These are phyloP conservation scores for Herpotrichia juniperi DNA, from an alignment of 2,329 filamentous ascomycete genomes.

Conservation along the genomic window DNA sequence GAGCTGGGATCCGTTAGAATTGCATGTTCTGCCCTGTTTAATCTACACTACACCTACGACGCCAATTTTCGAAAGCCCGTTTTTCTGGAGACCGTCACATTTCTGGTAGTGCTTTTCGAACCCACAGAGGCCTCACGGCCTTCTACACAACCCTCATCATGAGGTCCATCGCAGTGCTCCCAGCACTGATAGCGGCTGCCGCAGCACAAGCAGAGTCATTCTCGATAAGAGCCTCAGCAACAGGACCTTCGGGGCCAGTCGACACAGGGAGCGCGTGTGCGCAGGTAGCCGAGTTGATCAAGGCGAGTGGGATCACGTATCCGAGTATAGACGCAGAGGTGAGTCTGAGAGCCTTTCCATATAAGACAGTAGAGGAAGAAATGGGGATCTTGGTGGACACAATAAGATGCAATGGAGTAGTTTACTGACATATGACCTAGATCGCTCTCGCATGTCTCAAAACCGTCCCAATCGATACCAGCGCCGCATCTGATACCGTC, in stretches of 20 bases:
- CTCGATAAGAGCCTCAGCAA: slow-evolving; percentile 18
- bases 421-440: slow-evolving; percentile 14
- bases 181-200: slow-evolving; percentile 25
- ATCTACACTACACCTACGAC: slow-evolving; percentile 7
- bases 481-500: slow-evolving; percentile 34
- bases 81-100: not conserved
- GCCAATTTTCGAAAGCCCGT: too few relatives aligned
- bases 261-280: slow-evolving; percentile 36
- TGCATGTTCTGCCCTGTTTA: not conserved
- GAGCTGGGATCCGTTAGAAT: not conserved
- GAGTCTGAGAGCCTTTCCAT: not conserved
- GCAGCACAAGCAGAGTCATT: slow-evolving; percentile 22
- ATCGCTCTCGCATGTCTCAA: slow-evolving; percentile 44
- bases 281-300: slow-evolving; percentile 27
- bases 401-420: not conserved
- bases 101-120: not conserved
- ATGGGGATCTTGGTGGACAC: not conserved
- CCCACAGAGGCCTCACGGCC: not conserved
- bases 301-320: slow-evolving; percentile 10
- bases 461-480: slow-evolving; percentile 39
- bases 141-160: slow-evolving; percentile 13
- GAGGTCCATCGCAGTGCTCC: slow-evolving; percentile 23
- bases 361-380: not conserved
- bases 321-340: slow-evolving; percentile 40
- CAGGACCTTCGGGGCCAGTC: slow-evolving; percentile 35